A percentile compares a stretch with the other conserved stretches of the same genome.
These are phyloP conservation scores for Cladorrhinum samala DNA, from an alignment of 495 filamentous ascomycete genomes.

Conservation along the genomic window DNA sequence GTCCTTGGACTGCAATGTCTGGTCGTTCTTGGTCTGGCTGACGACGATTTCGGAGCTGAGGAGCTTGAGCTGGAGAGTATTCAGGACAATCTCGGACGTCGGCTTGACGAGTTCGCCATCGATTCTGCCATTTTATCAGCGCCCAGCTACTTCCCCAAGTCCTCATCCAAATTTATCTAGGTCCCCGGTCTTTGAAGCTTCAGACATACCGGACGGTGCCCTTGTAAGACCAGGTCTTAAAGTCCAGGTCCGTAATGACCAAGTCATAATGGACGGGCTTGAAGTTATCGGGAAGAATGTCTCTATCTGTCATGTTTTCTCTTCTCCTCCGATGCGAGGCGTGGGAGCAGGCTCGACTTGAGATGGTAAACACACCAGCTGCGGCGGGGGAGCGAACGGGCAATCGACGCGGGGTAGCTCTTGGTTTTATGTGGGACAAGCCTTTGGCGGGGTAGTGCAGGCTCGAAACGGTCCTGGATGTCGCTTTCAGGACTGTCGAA, in stretches of 20 bases:
- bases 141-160: too few relatives aligned
- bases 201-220: constrained; percentile 60
- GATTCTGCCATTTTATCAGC: constrained; percentile 37
- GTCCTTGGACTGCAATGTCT: constrained; percentile 51
- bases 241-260: constrained; percentile 74
- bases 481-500: neutral
- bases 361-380: neutral
- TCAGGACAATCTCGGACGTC: constrained; percentile 68
- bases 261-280: constrained; percentile 84
- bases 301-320: constrained; percentile 45
- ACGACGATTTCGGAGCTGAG: constrained; percentile 44
- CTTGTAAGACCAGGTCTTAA: constrained; percentile 70
- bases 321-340: constrained; percentile 11
- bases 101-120: constrained; percentile 53
- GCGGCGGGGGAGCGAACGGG: constrained; percentile 5
- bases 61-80: constrained; percentile 60
- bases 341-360: constrained; percentile 14
- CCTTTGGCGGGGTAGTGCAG: too few relatives aligned
- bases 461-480: neutral
- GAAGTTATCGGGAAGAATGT: constrained; percentile 54
- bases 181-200: too few relatives aligned
- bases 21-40: constrained; percentile 41
- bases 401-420: constrained; percentile 8
- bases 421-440: neutral
- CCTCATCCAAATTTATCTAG: too few relatives aligned